Percentiles rank a stretch among this genome's conserved stretches.
phyloP scores from a whole-genome alignment of 1,284 basidiomycete species.

The Sporisorium sorghi region DNA sequence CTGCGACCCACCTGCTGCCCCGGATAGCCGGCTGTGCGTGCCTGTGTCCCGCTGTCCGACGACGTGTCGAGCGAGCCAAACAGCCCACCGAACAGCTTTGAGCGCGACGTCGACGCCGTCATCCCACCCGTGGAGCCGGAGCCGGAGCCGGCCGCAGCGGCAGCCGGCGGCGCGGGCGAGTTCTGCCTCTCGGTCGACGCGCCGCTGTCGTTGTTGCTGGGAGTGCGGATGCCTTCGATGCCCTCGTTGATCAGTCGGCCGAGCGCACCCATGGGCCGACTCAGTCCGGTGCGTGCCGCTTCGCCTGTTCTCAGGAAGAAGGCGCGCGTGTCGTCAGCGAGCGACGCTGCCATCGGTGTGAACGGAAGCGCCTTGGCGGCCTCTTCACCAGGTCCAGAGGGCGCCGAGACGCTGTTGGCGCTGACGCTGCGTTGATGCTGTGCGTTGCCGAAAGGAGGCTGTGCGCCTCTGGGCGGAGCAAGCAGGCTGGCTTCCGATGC shows the following conservation, averaged over 20 bases:
- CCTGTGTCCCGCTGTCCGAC: slow-evolving; percentile 16
- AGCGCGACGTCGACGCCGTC: slow-evolving; percentile 42
- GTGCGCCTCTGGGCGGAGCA: slow-evolving; percentile 30
- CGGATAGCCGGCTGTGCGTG: slow-evolving; percentile 16
- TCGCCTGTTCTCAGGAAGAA: slow-evolving; percentile 68
- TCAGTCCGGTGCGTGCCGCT: slow-evolving; percentile 62
- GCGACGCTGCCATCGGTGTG: slow-evolving; percentile 49
- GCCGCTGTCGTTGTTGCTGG: slow-evolving; percentile 47
- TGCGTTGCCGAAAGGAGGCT: slow-evolving; percentile 17
- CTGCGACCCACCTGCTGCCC: slow-evolving; percentile 26
- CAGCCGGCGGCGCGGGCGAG: slow-evolving; percentile 25
- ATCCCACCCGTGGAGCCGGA: too few species aligned
- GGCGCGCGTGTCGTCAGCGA: slow-evolving; percentile 67
- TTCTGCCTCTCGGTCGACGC: slow-evolving; percentile 43
- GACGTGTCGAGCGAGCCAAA: slow-evolving; percentile 41
- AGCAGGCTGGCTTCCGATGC: too few species aligned
- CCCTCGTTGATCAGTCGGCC: slow-evolving; percentile 65
- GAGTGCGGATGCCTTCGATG: slow-evolving; percentile 61
- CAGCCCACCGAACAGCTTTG: slow-evolving; percentile 45
- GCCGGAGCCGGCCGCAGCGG: background rate
- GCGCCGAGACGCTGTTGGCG: slow-evolving; percentile 44
- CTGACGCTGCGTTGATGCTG: slow-evolving; percentile 46
- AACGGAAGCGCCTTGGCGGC: slow-evolving; percentile 51
- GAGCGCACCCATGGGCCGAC: slow-evolving; percentile 63
- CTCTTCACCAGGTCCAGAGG: slow-evolving; percentile 51